phyloP scores from a whole-genome alignment of 345 rosid genomes.

The Leavenworthia alabamica region DNA sequence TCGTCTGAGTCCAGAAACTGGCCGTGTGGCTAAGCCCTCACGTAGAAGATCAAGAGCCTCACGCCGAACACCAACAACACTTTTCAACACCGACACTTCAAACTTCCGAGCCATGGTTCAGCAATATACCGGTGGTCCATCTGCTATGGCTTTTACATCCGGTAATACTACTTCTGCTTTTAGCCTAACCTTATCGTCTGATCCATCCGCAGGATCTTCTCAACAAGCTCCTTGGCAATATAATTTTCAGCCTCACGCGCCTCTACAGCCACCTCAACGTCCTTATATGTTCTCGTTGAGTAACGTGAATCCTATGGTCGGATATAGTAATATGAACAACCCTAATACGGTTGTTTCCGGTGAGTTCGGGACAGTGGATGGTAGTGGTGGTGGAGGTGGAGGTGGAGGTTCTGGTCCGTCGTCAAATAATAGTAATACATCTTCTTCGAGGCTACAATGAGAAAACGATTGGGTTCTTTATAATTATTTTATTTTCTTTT shows the following conservation, averaged over 20 bases:
- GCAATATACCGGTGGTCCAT: conserved; percentile 85
- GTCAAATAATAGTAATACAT: conserved; percentile 13
- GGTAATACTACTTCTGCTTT: conserved; percentile 28
- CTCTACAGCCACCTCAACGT: neutral
- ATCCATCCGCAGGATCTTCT: conserved; percentile 24
- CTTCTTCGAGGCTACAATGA: conserved; percentile 33
- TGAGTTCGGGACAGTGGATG: conserved; percentile 16
- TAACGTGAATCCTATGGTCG: conserved; percentile 20
- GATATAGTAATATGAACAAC: conserved; percentile 20
- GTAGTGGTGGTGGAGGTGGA: conserved; percentile 12
- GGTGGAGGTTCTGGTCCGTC: conserved; percentile 27
- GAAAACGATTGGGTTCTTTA: conserved; percentile 32
- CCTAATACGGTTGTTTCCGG: conserved; percentile 17
- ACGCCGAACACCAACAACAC: conserved; percentile 90
- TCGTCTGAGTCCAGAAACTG: conserved; percentile 55
- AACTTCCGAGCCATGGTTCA: conserved; percentile 97
- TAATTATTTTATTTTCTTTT: neutral
- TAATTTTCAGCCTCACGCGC: conserved; percentile 16
- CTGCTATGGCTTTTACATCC: conserved; percentile 47
- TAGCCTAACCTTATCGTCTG: conserved; percentile 24
- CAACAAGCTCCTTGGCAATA: conserved; percentile 29
- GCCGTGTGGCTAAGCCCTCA: conserved; percentile 68
- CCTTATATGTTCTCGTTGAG: conserved; percentile 30
- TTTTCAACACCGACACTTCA: conserved; percentile 79
- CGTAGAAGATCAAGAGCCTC: conserved; percentile 94